phyloP scores from a whole-genome alignment of 352 stramenopile genomes.

The Thalassiosira ordinaria region DNA sequence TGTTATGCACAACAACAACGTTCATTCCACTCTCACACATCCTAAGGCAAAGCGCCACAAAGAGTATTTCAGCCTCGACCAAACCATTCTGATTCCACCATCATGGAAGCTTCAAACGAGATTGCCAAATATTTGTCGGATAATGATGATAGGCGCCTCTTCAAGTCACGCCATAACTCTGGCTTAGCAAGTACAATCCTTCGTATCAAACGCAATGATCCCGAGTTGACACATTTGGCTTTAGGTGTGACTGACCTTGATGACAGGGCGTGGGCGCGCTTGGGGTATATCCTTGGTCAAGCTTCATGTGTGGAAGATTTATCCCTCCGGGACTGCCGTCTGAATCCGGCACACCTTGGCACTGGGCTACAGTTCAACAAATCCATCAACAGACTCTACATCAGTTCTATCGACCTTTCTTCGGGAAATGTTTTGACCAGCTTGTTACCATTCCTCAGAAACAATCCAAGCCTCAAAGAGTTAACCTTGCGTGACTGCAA shows the following conservation, averaged over 20 bases:
- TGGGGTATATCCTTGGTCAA: constrained; percentile 27
- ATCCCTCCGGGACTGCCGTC: not conserved
- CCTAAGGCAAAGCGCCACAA: no score
- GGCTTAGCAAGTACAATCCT: constrained; percentile 21
- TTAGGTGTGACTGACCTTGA: not conserved
- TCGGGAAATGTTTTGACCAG: not conserved
- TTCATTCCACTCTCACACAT: no score
- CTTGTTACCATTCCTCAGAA: constrained; percentile 26
- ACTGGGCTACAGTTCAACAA: constrained; percentile 14
- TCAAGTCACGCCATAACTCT: not conserved
- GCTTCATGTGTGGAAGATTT: constrained; percentile 16
- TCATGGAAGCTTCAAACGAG: no score
- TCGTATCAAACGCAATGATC: constrained; percentile 35
- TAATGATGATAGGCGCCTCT: not conserved
- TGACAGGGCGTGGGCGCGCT: constrained; percentile 6
- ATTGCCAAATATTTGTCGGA: not conserved
- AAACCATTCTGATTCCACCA: no score
- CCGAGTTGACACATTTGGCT: not conserved
- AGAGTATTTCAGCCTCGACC: no score
- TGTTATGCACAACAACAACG: no score
- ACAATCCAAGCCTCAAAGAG: constrained; percentile 28
- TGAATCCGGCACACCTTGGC: not conserved
- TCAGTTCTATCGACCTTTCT: constrained; percentile 8
- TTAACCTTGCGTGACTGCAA: constrained; percentile 3
- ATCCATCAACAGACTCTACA: constrained; percentile 12